Evolutionary conservation across 2,329 filamentous ascomycete genomes (phyloP).

Genomic region (Aureobasidium sp.): DNA sequence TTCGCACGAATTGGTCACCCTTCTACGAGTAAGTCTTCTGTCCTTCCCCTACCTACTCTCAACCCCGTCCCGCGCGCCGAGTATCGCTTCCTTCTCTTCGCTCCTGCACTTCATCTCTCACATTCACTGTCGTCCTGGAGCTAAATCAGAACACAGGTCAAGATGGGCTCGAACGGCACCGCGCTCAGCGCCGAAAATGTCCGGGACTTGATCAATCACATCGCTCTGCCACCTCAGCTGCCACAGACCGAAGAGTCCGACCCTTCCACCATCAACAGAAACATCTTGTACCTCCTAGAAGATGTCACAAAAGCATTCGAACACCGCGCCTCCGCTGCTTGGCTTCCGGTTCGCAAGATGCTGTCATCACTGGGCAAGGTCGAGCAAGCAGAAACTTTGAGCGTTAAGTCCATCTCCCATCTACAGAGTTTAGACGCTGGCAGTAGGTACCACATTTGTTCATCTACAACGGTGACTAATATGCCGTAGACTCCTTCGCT

Average conservation of each 20-base stretch:
- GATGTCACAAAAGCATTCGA: neutral
- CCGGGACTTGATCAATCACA: conserved; percentile 3
- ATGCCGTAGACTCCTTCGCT: neutral
- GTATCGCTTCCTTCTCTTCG: neutral
- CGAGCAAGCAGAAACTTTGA: too few relatives aligned
- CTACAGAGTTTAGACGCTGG: too few relatives aligned
- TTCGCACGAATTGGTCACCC: neutral
- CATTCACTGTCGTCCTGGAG: neutral
- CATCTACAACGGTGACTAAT: neutral
- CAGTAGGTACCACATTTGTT: neutral
- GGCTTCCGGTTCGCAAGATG: neutral
- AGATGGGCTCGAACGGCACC: neutral
- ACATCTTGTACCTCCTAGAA: neutral
- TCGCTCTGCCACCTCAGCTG: conserved; percentile 12
- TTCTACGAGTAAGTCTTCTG: neutral
- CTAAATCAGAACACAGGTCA: neutral
- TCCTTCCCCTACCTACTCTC: neutral
- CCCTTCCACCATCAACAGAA: neutral
- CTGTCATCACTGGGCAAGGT: neutral
- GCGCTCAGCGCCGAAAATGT: conserved; percentile 1
- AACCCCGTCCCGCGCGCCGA: neutral
- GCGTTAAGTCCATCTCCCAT: too few relatives aligned
- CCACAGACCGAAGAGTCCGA: neutral
- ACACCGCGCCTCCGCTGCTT: neutral
- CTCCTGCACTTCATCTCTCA: neutral